Percentiles rank a stretch among this genome's conserved stretches.
These are phyloP conservation scores for Trametes gibbosa DNA, from an alignment of 768 basidiomycete genomes.

Conservation along the genomic window DNA sequence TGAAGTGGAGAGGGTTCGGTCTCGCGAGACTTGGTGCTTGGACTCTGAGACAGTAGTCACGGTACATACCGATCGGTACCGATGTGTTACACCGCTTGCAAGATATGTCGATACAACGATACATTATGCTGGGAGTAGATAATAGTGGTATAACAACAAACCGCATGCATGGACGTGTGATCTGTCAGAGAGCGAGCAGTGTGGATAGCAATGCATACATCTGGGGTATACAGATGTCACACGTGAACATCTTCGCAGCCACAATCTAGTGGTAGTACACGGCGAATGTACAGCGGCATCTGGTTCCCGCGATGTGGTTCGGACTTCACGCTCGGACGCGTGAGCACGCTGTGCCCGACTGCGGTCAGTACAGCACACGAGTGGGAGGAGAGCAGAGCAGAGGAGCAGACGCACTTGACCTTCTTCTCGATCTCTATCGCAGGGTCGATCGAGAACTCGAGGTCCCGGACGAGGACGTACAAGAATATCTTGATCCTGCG, in stretches of 20 bases:
- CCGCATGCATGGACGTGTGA: background rate
- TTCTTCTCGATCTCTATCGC: conserved; percentile 58
- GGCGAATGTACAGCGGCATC: conserved; percentile 45
- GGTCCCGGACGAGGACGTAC: conserved; percentile 54
- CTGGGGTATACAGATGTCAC: background rate
- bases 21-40: too few species aligned
- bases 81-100: too few species aligned
- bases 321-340: conserved; percentile 56
- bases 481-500: conserved; percentile 62
- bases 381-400: conserved; percentile 19
- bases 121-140: background rate
- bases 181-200: background rate
- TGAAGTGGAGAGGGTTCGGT: too few species aligned
- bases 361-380: background rate
- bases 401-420: conserved; percentile 48
- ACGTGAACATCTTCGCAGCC: background rate
- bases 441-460: conserved; percentile 52
- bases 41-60: too few species aligned
- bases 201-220: background rate
- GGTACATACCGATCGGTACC: too few species aligned
- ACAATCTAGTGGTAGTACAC: conserved; percentile 6
- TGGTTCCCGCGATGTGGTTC: conserved; percentile 53
- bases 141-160: background rate
- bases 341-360: conserved; percentile 41
- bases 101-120: background rate